Evolutionary conservation across 2,329 filamentous ascomycete species (phyloP), one percentile per base, ranked within the genome.

Genomic region (Amauroascus niger): DNA sequence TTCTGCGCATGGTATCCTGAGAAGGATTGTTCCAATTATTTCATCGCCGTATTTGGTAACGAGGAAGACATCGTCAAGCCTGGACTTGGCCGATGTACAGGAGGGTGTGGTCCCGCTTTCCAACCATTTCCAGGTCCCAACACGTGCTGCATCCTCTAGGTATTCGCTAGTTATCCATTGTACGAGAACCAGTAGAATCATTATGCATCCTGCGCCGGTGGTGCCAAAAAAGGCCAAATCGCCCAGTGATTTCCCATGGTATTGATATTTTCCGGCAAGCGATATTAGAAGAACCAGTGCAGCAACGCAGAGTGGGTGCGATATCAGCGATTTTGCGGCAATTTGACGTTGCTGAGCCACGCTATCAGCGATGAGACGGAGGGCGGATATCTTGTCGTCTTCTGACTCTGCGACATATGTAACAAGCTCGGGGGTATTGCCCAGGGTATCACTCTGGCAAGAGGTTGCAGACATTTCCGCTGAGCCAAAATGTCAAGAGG

Each of bases 291-390:
- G 64, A 2, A 71, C 62, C n/a, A 74, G 56, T 3, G 66, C 13
- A 1, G 65, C 60, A 28, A 76, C 59, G 61, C 74, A 77, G 43
- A 75, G 64, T 26, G 78, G 74, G 68, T 88, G 81, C 61, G 79
- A 79, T 57, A 87, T 74, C 55, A 93, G 72, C 57, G 79, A 72
- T 52, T 74, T 72, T 43, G 82, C 79, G 22, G 86, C 81, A 8
- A 78, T 71, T 65, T 88, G 83, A 57, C 86, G 82, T 74, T 93
- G 88, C 69, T 95, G 86, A 35, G 87, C 86, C 46, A 94, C 80
- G 55, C 84, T 88, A 69, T 91, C 87, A 56, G 88, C 84, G 37
- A 95, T 77, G 20, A 95, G 79, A 58, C 79, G 79, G 51, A 95
- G 75, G n/a, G 84, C 83, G 53, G 81, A 76, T 59, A 82, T 71